Evolutionary conservation across 371 early-diverging fungal species (phyloP).

Genomic region (Lichtheimia corymbifera): DNA sequence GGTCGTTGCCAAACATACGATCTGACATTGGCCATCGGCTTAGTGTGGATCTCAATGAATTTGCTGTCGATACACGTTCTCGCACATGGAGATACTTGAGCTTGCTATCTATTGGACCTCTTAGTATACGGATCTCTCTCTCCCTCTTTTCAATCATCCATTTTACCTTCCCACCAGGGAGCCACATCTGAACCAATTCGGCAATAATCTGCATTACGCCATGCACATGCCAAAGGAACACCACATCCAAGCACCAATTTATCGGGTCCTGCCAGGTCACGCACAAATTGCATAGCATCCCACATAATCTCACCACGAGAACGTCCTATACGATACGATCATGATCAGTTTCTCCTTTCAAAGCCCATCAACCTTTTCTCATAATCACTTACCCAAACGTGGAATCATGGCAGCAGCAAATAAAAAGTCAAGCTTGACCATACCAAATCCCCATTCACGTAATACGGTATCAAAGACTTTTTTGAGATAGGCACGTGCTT

Average conservation of each 20-base stretch:
- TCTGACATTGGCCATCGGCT: slow-evolving; percentile 54
- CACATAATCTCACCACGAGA: slow-evolving; percentile 63
- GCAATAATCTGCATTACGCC: slow-evolving; percentile 58
- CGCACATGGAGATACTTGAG: slow-evolving; percentile 57
- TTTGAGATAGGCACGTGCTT: slow-evolving; percentile 49
- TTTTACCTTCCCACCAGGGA: slow-evolving; percentile 56
- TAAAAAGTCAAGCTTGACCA: slow-evolving; percentile 62
- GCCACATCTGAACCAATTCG: slow-evolving; percentile 65
- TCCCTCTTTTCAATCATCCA: neutral
- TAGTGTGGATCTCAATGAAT: slow-evolving; percentile 58
- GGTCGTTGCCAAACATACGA: slow-evolving; percentile 66
- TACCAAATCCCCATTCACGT: slow-evolving; percentile 57
- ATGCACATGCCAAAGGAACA: slow-evolving; percentile 55
- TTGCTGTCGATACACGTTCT: slow-evolving; percentile 59
- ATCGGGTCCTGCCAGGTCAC: slow-evolving; percentile 51
- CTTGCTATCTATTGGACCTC: slow-evolving; percentile 25
- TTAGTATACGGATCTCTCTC: too few relatives aligned
- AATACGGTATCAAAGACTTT: slow-evolving; percentile 52
- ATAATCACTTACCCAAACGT: slow-evolving; percentile 32
- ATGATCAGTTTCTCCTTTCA: neutral
- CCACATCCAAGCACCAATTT: slow-evolving; percentile 61
- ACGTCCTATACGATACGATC: slow-evolving; percentile 1
- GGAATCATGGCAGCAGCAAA: slow-evolving; percentile 65
- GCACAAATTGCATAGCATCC: slow-evolving; percentile 59
- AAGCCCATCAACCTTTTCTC: neutral